Evolutionary conservation across 2,329 filamentous ascomycete species (phyloP), one percentile per base, ranked within the genome.

Genomic region (Scedosporium dehoogii): DNA sequence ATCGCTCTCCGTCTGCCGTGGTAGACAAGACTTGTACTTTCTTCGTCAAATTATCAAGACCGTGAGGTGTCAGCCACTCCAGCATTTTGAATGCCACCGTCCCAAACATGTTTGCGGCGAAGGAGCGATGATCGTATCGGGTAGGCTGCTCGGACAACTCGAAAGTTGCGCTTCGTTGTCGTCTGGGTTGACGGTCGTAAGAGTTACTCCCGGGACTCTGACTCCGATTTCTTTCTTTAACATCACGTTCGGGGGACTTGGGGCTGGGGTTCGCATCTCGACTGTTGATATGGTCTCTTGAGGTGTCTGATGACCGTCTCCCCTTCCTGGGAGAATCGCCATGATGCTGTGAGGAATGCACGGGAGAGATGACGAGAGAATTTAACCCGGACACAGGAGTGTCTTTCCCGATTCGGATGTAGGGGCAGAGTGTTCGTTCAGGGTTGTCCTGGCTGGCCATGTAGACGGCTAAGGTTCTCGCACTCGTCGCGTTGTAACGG

Each of bases 361-460:
- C 48, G 4, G 59, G 59, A 4, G 59, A 55, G 9, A 61, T 55
- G n/a, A 61, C 59, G n/a, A 61, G 59, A 6, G 59, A 55, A 12
- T 56, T 61, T 14, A 56, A 16, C 7, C 29, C 48, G 10, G 59
- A 55, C n/a, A 56, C 59, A 1, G 59, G 59, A 18, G 59, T 61
- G 23, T 74, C 73, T 59, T 75, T 76, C 1, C 77, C 73, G 4
- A 74, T 71, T 56, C 74, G 73, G 16, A 85, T 71, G 23, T 76
- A 71, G 1, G 80, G 80, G 59, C 91, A 96, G 0, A 96, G 76
- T 2, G 83, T 85, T 63, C 76, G 79, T 65, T 90, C 86, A 0
- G 91, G 85, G 66, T 94, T 85, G 68, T 92, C 89, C 70, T 91
- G 86, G 69, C 88, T 90, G 9, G 91, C 90, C 59, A 96, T 80